Evolutionary conservation across 805 yeast genomes (phyloP).

Genomic region (Vanderwaltozyma yarrowii): DNA sequence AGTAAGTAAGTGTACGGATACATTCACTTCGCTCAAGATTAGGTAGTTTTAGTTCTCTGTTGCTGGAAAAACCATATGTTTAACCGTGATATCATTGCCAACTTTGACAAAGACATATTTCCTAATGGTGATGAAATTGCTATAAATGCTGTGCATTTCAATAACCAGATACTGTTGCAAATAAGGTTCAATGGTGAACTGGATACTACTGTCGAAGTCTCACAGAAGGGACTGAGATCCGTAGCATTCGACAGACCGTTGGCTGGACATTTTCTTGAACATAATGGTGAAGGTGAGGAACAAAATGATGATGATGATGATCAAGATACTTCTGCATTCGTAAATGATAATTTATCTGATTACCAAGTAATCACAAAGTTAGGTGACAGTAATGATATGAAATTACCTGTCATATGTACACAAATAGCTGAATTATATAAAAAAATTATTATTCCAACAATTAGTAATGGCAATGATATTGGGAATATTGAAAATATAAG

Average conservation of each 20-base stretch:
- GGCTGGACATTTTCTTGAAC: slow-evolving; percentile 8
- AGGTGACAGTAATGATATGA: slow-evolving; percentile 39
- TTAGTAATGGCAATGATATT: slow-evolving; percentile 7
- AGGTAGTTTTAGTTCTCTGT: too few relatives aligned
- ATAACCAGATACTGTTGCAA: slow-evolving; percentile 20
- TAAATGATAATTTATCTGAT: slow-evolving; percentile 26
- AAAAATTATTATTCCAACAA: slow-evolving; percentile 15
- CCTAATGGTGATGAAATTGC: background rate
- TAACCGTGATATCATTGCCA: background rate
- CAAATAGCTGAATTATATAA: slow-evolving; percentile 32
- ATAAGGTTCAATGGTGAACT: slow-evolving; percentile 26
- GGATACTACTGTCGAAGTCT: slow-evolving; percentile 40
- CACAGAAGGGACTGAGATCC: slow-evolving; percentile 16
- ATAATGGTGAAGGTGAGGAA: slow-evolving; percentile 1
- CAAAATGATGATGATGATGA: slow-evolving; percentile 10
- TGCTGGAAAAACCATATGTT: too few relatives aligned
- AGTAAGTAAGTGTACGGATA: too few relatives aligned
- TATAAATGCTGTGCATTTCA: slow-evolving; percentile 17
- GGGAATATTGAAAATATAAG: slow-evolving; percentile 3
- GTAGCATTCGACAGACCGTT: slow-evolving; percentile 8
- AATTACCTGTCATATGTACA: slow-evolving; percentile 38
- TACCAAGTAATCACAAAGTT: slow-evolving; percentile 38
- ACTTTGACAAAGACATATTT: background rate
- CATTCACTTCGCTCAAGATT: too few relatives aligned
- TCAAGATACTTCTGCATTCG: slow-evolving; percentile 11